Base-by-base conservation (phyloP, 2,329 filamentous ascomycete genomes). In the Fusarium xylarioides region DNA sequence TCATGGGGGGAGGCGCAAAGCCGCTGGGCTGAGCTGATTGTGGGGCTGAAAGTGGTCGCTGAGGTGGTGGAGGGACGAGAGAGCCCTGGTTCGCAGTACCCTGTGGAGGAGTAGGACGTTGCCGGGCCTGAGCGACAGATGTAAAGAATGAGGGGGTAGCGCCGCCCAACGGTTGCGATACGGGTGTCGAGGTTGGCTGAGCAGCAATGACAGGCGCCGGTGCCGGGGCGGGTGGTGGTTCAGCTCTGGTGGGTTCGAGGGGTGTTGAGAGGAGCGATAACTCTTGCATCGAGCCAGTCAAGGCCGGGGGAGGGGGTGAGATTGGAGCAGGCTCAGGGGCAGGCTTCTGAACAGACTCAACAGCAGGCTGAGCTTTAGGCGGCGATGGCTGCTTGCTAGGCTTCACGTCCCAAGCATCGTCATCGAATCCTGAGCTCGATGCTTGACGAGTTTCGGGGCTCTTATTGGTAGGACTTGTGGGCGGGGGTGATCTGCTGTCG, bases 351-450 rank as follows among this genome's bases (percentile, higher is more conserved):
- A 64, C 62, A 28, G 76, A 34, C 50, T 72, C 71, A 44, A 30
- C 63, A 37, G 66, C 34, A 23, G 63, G 52, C 23, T 63, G 65
- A 43, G 63, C 60, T 70, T 66, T 81, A 73, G 65, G 55, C 32
- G 74, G 65, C 35, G 73, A 67, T 57, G 77, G 82, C 71, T 91
- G 88, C 79, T 91, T 92, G 19, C 92, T 89, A 23, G 94, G 93
- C 84, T 98, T 98, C 55, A 97, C 92, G 78, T 97, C 94, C 96
- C 96, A 99, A 14, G 96, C 96, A 84, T 98, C 94, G 79, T 98
- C 96, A 57, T 99, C 96, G 78, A 98, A 98, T 6, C 94, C 94
- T 66, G 86, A 85, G 34, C 75, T 74, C 19, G 68, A 32, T 42
- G 68, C 44, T 61, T 68, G 72, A 34, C 72, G 74, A 57, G 74